Base-by-base conservation (phyloP, 225 moss, liverwort and hornwort genomes). In the Marchantia polymorpha region DNA sequence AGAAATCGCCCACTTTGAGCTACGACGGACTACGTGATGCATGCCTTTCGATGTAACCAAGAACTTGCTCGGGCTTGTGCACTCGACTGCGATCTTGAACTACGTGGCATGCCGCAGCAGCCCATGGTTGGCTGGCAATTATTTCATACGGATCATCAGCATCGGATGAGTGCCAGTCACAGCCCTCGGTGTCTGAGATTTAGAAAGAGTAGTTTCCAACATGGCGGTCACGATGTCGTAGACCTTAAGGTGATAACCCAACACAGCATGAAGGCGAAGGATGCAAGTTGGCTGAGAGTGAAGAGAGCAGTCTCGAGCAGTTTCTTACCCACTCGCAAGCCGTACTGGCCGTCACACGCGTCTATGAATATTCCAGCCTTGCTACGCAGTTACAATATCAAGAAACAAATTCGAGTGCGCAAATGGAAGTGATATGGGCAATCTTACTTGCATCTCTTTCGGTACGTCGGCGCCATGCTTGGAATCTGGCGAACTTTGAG, bases 391-490 rank as follows among this genome's bases (percentile, higher is more conserved):
- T 23, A n/a, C 5, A 12, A 71, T 61, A 61, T 22, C 22, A 23
- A 19, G 61, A 9, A 4, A 61, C 61, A 61, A 7, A 22, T 23
- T 22, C 58, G 13, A 20, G 58, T 15, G 4, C 19, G 46, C 46
- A 13, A 54, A 81, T 29, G 31, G 14, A 31, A 59, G 7, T 3
- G 25, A 55, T 30, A 77, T 23, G 50, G 11, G 51, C 12, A 49
- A 19, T 53, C 85, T 83, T 51, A 88, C 87, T 81, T 83, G 69
- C 85, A 85, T 72, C 77, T 83, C 82, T 75, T 83, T 81, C 59
- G 84, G 77, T 30, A 64, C 80, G 23, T 85, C 85, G 16, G 69
- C 0, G 16, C 74, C 60, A 19, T 58, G 69, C 78, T 72, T 85
- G 31, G 81, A 58, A 73, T 85, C 85, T 51, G 75, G 75, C 10